Base-by-base conservation (phyloP, 345 rosid genomes). In the Gossypium ekmanianum region DNA sequence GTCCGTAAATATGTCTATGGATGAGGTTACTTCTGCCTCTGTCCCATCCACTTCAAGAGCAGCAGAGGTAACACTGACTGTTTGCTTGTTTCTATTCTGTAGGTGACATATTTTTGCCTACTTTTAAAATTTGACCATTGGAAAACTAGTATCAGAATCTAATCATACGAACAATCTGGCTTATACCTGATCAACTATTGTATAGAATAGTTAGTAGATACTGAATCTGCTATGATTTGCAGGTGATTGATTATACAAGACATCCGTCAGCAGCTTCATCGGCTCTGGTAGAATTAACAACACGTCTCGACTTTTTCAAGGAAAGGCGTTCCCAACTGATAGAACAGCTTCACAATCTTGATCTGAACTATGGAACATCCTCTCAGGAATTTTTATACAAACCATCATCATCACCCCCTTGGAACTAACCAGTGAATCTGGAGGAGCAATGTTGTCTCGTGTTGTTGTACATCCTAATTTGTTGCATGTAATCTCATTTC, bases 221-320 rank as follows among this genome's bases (percentile, higher is more conserved):
- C 17, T 51, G 59, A 17, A 27, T 8, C 26, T 8, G 45, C 18
- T 17, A 24, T 51, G 24, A 17, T 22, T 74, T 74, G 83, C 87
- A 94, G 98, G 82, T 79, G 24, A 27, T 80, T 75, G 99, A 95
- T 56, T 89, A 87, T 79, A 84, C 91, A n/a, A 88, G 93, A 81
- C 96, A 91, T 77, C 96, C 89, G 9, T 75, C 94, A 26, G 83
- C 90, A 22, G 89, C 97, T 47, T 89, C 99, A 74, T 90, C 98
- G 34, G 95, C 99, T 55, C 75, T 95, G 77, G 96, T 93, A 74
- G 97, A 95, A 85, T 80, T 95, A 84, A 95, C 98, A 26, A 86
- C 91, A 6, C 93, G 98, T n/a, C 98, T 95, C 14, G 99, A 95
- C 83, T 95, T 91, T 83, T 95, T 95, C 92, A 93, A 95, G 87